These are phyloP conservation scores for Pseudopyricularia cyperi DNA, from an alignment of 2,329 filamentous ascomycete species.

Conservation along the genomic window DNA sequence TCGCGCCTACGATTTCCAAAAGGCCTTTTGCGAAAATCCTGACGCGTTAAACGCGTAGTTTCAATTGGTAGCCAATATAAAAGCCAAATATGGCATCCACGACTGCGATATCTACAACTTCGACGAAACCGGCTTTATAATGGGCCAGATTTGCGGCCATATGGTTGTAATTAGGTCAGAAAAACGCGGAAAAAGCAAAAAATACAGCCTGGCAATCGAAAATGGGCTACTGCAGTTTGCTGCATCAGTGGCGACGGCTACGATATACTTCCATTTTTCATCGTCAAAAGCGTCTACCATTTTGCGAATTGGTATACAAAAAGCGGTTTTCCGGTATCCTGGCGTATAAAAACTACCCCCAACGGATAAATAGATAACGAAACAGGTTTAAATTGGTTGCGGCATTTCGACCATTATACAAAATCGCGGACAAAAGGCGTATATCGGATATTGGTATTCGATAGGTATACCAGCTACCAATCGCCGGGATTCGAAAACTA, in stretches of 20 bases:
- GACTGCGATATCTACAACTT: neutral
- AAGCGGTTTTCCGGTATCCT: neutral
- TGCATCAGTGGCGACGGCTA: neutral
- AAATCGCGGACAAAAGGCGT: too few species aligned
- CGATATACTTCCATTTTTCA: neutral
- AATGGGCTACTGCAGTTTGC: neutral
- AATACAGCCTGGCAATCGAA: too few species aligned
- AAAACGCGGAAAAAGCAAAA: too few species aligned
- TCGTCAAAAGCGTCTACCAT: neutral
- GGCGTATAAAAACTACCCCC: neutral
- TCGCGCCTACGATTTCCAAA: neutral
- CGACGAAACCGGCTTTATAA: too few species aligned
- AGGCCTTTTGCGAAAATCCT: neutral
- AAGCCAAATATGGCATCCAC: neutral
- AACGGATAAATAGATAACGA: too few species aligned
- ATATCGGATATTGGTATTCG: too few species aligned
- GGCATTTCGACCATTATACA: too few species aligned
- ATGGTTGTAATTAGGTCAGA: too few species aligned
- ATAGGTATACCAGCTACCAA: too few species aligned
- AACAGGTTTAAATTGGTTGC: too few species aligned
- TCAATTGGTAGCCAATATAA: neutral
- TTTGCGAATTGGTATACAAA: neutral
- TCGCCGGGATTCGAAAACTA: too few species aligned
- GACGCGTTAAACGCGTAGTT: neutral
- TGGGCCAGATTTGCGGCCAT: too few species aligned